Base-by-base conservation (phyloP, 2,329 filamentous ascomycete genomes). In the Dactylellina parvicollis region DNA sequence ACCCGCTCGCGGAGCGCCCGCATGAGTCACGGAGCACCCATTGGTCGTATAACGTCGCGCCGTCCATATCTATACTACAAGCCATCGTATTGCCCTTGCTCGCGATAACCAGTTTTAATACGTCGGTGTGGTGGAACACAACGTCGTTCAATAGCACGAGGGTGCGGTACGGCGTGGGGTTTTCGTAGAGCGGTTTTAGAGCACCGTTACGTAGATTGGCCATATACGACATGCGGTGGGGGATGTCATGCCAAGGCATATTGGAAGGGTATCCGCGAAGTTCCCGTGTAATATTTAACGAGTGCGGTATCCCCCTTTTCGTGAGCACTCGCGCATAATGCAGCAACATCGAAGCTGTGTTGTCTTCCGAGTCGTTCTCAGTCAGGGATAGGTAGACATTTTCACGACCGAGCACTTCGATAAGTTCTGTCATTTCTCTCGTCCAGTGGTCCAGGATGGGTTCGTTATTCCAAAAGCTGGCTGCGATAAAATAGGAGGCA, bases 401-500 rank as follows among this genome's bases (percentile, higher is more conserved):
- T n/a, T 60, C 14, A n/a, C 16, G 42, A 18, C 69, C 69, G 12
- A 73, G 40, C 9, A 46, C 18, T 32, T 69, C 32, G 30, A 69
- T 55, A n/a, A 69, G 54, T 14, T 32, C 28, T 26, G 46, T 60
- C 64, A 61, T 69, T 38, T 69, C 64, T 16, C 46, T 30, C 14
- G 64, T 60, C 64, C 64, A 69, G 24, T 61, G 55, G 24, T 46
- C 38, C 40, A 73, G 46, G 12, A 73, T 47, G 7, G 54, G 57
- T 34, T 73, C 69, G 30, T 73, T 73, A 46, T 73, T 65, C 60
- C 61, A 73, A 49, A 73, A 73, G 44, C 30, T 66, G n/a, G 54
- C 69, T 12, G 69, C 60, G 30, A 73, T 59, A 55, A 73, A 73
- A 18, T 73, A 73, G 32, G 54, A 65, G 14, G 59, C 69, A 46